Percentiles rank a stretch among this genome's conserved stretches.
Evolutionary conservation across 75 land plant genomes (phyloP).

Genomic region (Pinus albicaulis): DNA sequence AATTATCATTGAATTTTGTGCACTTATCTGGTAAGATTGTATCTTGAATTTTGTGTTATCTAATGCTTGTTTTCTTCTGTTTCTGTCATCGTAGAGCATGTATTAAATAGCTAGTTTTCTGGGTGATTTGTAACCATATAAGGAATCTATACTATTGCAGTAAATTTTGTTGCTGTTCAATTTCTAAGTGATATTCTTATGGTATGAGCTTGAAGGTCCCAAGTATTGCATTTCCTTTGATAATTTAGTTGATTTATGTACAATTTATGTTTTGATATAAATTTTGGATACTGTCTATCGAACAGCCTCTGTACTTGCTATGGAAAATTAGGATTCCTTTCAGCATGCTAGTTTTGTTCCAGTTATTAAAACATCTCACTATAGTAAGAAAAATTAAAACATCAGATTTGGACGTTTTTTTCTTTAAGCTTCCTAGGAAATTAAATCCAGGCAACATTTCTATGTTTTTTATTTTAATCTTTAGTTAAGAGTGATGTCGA

Average conservation of each 20-base stretch:
- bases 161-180: not conserved
- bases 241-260: not conserved
- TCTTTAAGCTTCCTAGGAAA: no score
- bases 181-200: not conserved
- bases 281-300: not conserved
- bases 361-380: not conserved
- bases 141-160: not conserved
- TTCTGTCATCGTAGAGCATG: constrained; percentile 1
- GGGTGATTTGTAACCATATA: not conserved
- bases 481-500: no score
- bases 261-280: not conserved
- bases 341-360: not conserved
- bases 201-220: not conserved
- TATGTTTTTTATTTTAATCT: no score
- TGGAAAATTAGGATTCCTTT: not conserved
- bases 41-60: not conserved
- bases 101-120: not conserved
- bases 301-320: not conserved
- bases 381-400: no score
- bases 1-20: constrained; percentile 65
- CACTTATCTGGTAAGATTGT: constrained; percentile 66
- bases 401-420: no score
- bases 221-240: not conserved
- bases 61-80: not conserved
- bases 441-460: no score